phyloP scores from a whole-genome alignment of 495 filamentous ascomycete genomes.

The Margaritispora aquatica region DNA sequence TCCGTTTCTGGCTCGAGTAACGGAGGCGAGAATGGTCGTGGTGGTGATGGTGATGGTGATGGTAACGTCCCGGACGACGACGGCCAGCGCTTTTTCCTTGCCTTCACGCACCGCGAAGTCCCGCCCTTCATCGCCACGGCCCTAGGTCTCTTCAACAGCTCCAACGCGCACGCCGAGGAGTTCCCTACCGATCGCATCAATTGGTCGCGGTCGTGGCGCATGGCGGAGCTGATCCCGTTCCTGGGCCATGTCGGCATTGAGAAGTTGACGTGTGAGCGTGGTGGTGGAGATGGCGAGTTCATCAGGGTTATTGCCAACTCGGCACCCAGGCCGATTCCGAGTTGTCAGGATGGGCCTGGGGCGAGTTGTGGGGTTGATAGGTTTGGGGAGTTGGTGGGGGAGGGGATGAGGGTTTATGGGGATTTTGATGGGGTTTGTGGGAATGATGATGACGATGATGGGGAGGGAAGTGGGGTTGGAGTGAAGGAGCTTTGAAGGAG shows the following conservation, averaged over 20 bases:
- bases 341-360: conserved; percentile 41
- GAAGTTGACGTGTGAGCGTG: conserved; percentile 15
- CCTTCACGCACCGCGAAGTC: conserved; percentile 22
- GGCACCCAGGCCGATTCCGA: conserved; percentile 43
- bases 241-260: conserved; percentile 21
- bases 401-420: conserved; percentile 17
- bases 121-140: conserved; percentile 18
- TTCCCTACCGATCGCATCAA: conserved; percentile 18
- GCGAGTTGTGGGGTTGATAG: conserved; percentile 31
- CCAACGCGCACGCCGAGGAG: conserved; percentile 16
- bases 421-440: conserved; percentile 21
- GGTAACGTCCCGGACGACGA: conserved; percentile 14
- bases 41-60: no score
- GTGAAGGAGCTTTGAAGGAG: background rate
- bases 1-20: no score
- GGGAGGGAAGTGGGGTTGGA: background rate
- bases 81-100: conserved; percentile 18
- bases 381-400: conserved; percentile 11
- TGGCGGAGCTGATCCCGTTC: conserved; percentile 20
- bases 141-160: conserved; percentile 19
- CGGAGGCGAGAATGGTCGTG: no score
- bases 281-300: conserved; percentile 8
- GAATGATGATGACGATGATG: conserved; percentile 5
- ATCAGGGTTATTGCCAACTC: conserved; percentile 46
- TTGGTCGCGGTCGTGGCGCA: conserved; percentile 15